These are phyloP conservation scores for Aeminium ludgeri DNA, from an alignment of 495 filamentous ascomycete species.

Conservation along the genomic window DNA sequence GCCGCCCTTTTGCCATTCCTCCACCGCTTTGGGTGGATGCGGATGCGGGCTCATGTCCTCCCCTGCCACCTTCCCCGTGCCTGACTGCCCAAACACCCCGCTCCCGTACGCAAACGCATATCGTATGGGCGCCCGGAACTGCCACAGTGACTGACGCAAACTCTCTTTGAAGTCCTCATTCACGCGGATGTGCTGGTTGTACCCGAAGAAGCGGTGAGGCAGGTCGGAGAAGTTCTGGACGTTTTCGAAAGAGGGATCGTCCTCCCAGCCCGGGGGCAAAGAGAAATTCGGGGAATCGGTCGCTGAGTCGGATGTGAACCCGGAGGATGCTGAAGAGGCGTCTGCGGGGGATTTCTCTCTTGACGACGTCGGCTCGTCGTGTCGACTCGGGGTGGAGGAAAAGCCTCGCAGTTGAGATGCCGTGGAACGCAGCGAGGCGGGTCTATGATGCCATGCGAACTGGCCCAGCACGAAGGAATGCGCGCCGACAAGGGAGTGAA, in stretches of 20 bases:
- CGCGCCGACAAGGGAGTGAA: slow-evolving; percentile 16
- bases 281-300: slow-evolving; percentile 13
- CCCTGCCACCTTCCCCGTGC: slow-evolving; percentile 23
- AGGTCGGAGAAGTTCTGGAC: slow-evolving; percentile 74
- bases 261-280: slow-evolving; percentile 52
- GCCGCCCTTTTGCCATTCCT: slow-evolving; percentile 63
- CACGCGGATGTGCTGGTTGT: slow-evolving; percentile 88
- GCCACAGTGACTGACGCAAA: slow-evolving; percentile 73
- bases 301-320: neutral
- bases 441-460: slow-evolving; percentile 18
- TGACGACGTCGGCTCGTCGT: slow-evolving; percentile 3
- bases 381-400: neutral
- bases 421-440: slow-evolving; percentile 2
- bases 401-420: neutral
- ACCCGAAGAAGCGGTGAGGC: slow-evolving; percentile 73
- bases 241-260: slow-evolving; percentile 47
- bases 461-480: slow-evolving; percentile 18
- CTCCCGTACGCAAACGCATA: slow-evolving; percentile 97
- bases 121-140: slow-evolving; percentile 80
- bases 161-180: slow-evolving; percentile 88
- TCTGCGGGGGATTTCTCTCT: neutral
- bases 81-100: slow-evolving; percentile 74
- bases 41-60: slow-evolving; percentile 47
- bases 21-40: slow-evolving; percentile 56
- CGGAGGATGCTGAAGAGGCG: neutral